Evolutionary conservation across 768 basidiomycete species (phyloP), one percentile per base, ranked within the genome.

Genomic region (Daedalea quercina): DNA sequence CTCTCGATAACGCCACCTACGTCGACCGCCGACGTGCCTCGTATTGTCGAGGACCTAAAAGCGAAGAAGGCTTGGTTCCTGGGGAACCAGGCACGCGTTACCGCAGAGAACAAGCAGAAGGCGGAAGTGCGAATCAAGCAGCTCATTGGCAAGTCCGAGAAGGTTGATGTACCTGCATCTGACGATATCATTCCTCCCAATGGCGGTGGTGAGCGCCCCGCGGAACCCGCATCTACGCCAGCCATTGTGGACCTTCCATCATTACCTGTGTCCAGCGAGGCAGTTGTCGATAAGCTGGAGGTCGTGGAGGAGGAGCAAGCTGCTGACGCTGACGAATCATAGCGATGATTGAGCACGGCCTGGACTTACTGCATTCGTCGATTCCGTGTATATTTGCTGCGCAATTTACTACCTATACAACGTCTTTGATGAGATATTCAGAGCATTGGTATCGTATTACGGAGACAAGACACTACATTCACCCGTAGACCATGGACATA

Each of bases 21-120:
- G 17, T 85, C 85, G 11, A 68, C 77, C 40, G 72, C 76, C 4
- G 94, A 99, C 57, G 78, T 94, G 31, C 78, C 84, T 50, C 87
- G 91, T 50, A 81, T 92, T 44, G 76, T 98, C 52, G 88, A 90
- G 63, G 90, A 96, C 66, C 77, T 99, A 53, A 87, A 87, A 69
- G 90, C 82, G 47, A 99, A 98, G 79, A 94, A 94, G 73, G 77
- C 84, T 22, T 98, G 94, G 93, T 96, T 83, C 63, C 84, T 87
- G 67, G 94, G 90, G 28, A 98, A 98, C 71, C 93, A 94, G 69
- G 80, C 79, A 24, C 82, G 81, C 22, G 80, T 79, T 57, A 92
- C 90, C 1, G 78, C 80, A 3, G 88, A 90, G 63, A 89, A 90
- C 60, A 73, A 93, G 47, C 80, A 83, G 35, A 87, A 87, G 70